Evolutionary conservation across 495 filamentous ascomycete genomes (phyloP), one percentile per base, ranked within the genome.

Genomic region (Daldinia concentrica): DNA sequence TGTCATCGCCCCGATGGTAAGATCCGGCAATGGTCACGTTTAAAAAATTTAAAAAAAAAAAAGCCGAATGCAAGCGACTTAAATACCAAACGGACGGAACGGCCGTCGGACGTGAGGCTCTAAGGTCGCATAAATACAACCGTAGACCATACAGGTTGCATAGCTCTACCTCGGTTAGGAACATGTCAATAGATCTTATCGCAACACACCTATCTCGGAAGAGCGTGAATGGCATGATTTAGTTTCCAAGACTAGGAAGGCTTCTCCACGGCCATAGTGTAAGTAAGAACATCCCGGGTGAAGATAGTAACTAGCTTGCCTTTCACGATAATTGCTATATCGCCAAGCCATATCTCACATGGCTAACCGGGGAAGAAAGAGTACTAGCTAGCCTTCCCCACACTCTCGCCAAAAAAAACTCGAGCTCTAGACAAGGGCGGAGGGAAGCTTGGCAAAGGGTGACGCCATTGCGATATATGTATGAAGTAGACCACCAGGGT

Each of bases 371-470:
- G 64, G 54, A 56, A 58, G 58, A 57, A 30, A 39, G 56, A 56
- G 50, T 34, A 39, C 56, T 68, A 58, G 64, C 24, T 48, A 24
- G 50, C 26, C 30, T 73, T 61, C 65, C 70, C 70, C 70, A 68
- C 65, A 68, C 61, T 68, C 69, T 64, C 32, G 29, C 17, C 41
- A 59, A 50, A 27, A 50, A 62, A 50, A 62, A 54, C n/a, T 11
- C 26, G 50, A 54, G 26, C 26, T 56, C 48, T 73, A 58, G 61
- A 65, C 65, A 68, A 65, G 70, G 70, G 50, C 65, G n/a, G 45
- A 73, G 24, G 65, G 65, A 68, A 73, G 70, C 65, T 73, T 73
- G 61, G 65, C 70, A 24, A 55, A 39, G 19, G 58, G 56, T 68
- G 60, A 68, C 61, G 55, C 29, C 57, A 63, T 60, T 17, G 17